Conservation (phyloP, 75 land plant genomes). For the Chamaecyparis obtusa region DNA sequence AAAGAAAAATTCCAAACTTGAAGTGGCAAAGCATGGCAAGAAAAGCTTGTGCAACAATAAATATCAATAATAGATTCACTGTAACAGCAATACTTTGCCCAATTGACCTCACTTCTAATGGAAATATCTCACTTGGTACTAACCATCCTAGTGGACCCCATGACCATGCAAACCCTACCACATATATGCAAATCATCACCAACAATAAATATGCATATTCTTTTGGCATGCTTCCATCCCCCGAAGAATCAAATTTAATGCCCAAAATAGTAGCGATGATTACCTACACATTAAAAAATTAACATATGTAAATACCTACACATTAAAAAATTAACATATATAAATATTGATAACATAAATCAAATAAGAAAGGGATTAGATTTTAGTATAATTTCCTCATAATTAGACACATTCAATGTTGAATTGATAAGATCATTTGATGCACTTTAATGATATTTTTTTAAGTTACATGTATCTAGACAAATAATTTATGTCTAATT, state of each 20-base stretch:
- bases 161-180: no score
- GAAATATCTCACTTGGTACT: conserved; percentile 1
- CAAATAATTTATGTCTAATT: no score
- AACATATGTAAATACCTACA: background rate
- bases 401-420: background rate
- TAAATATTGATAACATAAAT: background rate
- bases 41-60: conserved; percentile 51
- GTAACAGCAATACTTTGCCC: conserved; percentile 32
- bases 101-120: conserved; percentile 37
- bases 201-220: conserved; percentile 26
- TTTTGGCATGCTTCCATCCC: background rate
- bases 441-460: no score
- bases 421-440: no score
- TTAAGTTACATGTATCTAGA: no score
- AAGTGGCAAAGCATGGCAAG: conserved; percentile 53
- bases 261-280: background rate
- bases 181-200: no score
- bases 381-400: no score
- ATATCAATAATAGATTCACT: conserved; percentile 33
- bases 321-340: background rate
- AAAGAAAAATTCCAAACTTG: conserved; percentile 29
- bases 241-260: background rate
- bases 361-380: background rate
- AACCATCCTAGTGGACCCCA: no score
- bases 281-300: background rate